phyloP scores from a whole-genome alignment of 108 stramenopile species.

The Fragilaria crotonensis region DNA sequence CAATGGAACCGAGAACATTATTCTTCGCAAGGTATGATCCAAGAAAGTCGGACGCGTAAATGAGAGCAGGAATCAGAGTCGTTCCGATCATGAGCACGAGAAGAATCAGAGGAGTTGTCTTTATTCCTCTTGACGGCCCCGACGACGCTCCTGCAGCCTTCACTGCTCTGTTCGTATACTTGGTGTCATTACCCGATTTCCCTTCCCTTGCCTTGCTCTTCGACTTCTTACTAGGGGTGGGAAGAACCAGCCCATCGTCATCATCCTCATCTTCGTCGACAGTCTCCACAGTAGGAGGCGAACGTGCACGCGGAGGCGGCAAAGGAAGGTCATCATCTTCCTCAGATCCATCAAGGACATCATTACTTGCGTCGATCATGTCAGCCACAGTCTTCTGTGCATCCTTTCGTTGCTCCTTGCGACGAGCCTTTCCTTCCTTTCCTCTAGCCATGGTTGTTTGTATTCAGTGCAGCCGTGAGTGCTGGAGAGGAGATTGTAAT shows the following conservation, averaged over 20 bases:
- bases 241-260: constrained; percentile 18
- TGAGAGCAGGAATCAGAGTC: constrained; percentile 67
- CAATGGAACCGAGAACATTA: constrained; percentile 56
- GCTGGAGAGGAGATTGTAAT: too few relatives aligned
- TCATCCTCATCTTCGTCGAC: constrained; percentile 36
- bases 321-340: constrained; percentile 22
- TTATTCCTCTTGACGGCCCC: constrained; percentile 50
- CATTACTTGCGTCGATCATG: constrained; percentile 32
- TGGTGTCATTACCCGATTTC: constrained; percentile 13
- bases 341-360: constrained; percentile 8
- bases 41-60: constrained; percentile 64
- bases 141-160: constrained; percentile 7
- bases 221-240: constrained; percentile 19
- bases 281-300: not conserved
- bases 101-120: constrained; percentile 68
- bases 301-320: constrained; percentile 13
- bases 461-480: too few relatives aligned
- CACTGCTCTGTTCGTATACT: constrained; percentile 13
- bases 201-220: constrained; percentile 2
- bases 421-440: constrained; percentile 59
- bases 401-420: constrained; percentile 55
- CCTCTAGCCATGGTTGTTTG: constrained; percentile 78
- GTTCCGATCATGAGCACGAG: constrained; percentile 79
- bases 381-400: constrained; percentile 43
- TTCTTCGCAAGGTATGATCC: constrained; percentile 44